phyloP scores from a whole-genome alignment of 2,329 filamentous ascomycete genomes.

The Cladobotryum protrusum region DNA sequence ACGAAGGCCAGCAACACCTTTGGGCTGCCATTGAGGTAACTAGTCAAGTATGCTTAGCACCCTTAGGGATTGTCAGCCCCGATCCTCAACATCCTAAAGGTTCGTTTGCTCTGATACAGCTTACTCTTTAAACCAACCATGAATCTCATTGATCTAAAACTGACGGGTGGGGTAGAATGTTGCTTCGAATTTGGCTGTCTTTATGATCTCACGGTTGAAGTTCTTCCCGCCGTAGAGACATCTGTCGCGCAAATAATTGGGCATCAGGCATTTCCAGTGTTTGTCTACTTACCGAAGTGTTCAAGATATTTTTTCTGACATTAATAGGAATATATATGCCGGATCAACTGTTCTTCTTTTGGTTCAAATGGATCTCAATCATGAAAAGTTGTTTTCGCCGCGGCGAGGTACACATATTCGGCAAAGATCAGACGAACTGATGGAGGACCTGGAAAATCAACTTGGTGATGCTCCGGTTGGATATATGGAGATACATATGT shows the following conservation, averaged over 20 bases:
- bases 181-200: constrained; percentile 41
- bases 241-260: constrained; percentile 42
- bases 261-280: constrained; percentile 38
- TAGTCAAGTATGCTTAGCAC: constrained; percentile 29
- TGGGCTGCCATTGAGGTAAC: constrained; percentile 47
- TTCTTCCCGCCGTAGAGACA: constrained; percentile 36
- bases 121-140: background rate
- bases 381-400: constrained; percentile 7
- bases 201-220: constrained; percentile 41
- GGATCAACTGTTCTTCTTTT: constrained; percentile 43
- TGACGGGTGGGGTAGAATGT: constrained; percentile 20
- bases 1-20: constrained; percentile 28
- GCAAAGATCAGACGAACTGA: constrained; percentile 47
- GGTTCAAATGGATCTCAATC: constrained; percentile 37
- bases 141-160: background rate
- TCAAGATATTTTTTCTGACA: constrained; percentile 12
- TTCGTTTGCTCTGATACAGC: background rate
- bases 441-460: constrained; percentile 52
- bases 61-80: constrained; percentile 3
- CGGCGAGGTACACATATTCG: constrained; percentile 20
- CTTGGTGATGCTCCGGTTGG: constrained; percentile 43
- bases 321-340: constrained; percentile 33
- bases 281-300: constrained; percentile 13
- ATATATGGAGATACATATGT: constrained; percentile 47
- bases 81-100: background rate